Evolutionary conservation across 495 filamentous ascomycete genomes (phyloP), one percentile per base, ranked within the genome.

Genomic region (Neurospora sp.): DNA sequence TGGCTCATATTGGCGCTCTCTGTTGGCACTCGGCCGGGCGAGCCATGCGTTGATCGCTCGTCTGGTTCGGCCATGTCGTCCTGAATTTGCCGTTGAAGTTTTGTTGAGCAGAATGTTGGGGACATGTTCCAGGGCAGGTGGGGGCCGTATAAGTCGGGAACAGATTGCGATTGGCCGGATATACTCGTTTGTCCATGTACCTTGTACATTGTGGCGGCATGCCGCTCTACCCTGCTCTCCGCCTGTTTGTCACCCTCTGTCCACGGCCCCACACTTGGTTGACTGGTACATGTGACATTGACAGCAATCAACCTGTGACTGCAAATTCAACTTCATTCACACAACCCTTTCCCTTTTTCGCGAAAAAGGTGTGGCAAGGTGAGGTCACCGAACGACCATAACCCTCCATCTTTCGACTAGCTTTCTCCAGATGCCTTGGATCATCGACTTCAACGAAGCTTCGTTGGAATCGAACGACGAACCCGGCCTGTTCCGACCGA

Each of bases 81-180:
- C 72, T 70, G 74, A 73, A 73, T 78, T 78, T 74, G 71, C 74
- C 75, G 73, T 73, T 62, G 27, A 37, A 76, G 71, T 79, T 79
- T 79, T 81, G 79, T 81, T 81, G 79, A 81, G 79, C 73, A 81
- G 80, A 80, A 9, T 77, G 79, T 81, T 81, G 79, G 79, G 79
- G 77, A 73, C 62, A 69, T 40, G 74, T 62, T 31, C 14, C 54
- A 66, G 27, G 54, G 27, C 27, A 66, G 12, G 54, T 66, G 54
- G 54, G 41, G 27, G 14, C 54, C 27, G 27, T 66, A 9, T 66
- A 66, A 66, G 54, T 66, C 14, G 27, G 54, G 6, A 35, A 18
- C 54, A 35, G 16, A 35, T 8, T 35, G 54, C 54, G 27, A 66
- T 35, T 66, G 54, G 54, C 27, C 14, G 54, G 27, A 16, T 31